A percentile compares a stretch with the other conserved stretches of the same genome.
Conservation (phyloP, 108 stramenopile genomes). For the Skeletonema tropicum region DNA sequence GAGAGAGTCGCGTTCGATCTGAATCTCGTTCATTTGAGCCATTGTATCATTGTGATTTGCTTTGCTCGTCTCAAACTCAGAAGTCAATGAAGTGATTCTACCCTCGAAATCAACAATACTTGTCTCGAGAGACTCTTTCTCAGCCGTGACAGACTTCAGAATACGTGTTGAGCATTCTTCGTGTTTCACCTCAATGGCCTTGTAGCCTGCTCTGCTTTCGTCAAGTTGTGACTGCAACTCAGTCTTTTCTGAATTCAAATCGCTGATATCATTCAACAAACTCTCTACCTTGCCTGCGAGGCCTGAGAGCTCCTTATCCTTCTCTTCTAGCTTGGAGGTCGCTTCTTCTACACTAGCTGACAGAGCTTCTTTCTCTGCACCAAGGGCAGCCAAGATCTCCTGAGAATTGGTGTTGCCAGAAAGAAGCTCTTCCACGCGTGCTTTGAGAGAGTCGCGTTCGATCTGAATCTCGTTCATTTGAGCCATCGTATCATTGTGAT, state of each 20-base stretch:
- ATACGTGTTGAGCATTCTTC: constrained; percentile 4
- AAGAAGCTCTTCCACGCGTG: not conserved
- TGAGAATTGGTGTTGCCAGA: not conserved
- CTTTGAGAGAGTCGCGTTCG: not conserved
- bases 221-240: constrained; percentile 24
- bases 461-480: not conserved
- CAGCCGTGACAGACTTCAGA: not conserved
- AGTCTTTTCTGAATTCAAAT: constrained; percentile 2
- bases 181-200: constrained; percentile 11
- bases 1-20: not conserved
- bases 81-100: not conserved
- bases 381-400: not conserved
- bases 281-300: constrained; percentile 1
- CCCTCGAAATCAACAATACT: not conserved
- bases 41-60: not conserved
- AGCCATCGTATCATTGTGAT: not conserved
- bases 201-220: constrained; percentile 13
- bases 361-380: not conserved
- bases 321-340: constrained; percentile 22
- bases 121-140: not conserved
- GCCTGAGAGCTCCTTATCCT: constrained; percentile 32
- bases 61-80: not conserved
- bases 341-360: constrained; percentile 22
- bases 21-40: not conserved
- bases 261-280: constrained; percentile 8